Evolutionary conservation across 2,329 filamentous ascomycete genomes (phyloP).

Genomic region (Penicillium sp.): DNA sequence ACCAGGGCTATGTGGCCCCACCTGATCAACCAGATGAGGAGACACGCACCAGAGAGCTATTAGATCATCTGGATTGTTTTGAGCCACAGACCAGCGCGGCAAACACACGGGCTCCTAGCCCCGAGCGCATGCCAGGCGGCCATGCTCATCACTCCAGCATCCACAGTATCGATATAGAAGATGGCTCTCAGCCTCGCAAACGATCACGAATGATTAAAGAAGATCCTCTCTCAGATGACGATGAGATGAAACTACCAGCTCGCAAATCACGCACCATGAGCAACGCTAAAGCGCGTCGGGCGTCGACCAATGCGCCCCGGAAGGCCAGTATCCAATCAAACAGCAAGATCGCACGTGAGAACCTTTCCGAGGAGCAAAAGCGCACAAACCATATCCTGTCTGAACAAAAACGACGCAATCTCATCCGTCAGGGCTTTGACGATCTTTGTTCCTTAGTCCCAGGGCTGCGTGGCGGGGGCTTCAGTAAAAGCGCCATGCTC

Average conservation of each 20-base stretch:
- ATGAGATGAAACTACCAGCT: constrained; percentile 38
- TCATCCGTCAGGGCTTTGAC: constrained; percentile 80
- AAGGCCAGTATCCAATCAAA: constrained; percentile 31
- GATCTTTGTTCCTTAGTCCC: constrained; percentile 77
- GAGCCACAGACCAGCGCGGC: constrained; percentile 58
- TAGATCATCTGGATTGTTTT: constrained; percentile 59
- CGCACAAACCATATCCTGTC: constrained; percentile 83
- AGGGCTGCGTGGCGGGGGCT: constrained; percentile 68
- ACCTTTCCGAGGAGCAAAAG: constrained; percentile 75
- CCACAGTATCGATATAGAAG: constrained; percentile 18
- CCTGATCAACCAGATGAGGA: constrained; percentile 60
- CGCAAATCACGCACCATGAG: constrained; percentile 52
- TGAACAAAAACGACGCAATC: constrained; percentile 79
- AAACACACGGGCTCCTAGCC: constrained; percentile 61
- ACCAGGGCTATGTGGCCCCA: constrained; percentile 60
- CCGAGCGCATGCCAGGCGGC: constrained; percentile 34
- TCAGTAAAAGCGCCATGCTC: constrained; percentile 81
- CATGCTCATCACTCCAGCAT: constrained; percentile 7
- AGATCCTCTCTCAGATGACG: constrained; percentile 37
- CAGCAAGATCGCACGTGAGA: constrained; percentile 51
- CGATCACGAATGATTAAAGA: constrained; percentile 38
- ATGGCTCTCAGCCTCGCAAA: constrained; percentile 32
- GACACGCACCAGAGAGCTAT: constrained; percentile 55
- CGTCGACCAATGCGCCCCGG: constrained; percentile 39
- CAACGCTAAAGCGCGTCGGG: constrained; percentile 29